A percentile compares a stretch with the other conserved stretches of the same genome.
phyloP scores from a whole-genome alignment of 106 monocot species.

The Allium sativum region DNA sequence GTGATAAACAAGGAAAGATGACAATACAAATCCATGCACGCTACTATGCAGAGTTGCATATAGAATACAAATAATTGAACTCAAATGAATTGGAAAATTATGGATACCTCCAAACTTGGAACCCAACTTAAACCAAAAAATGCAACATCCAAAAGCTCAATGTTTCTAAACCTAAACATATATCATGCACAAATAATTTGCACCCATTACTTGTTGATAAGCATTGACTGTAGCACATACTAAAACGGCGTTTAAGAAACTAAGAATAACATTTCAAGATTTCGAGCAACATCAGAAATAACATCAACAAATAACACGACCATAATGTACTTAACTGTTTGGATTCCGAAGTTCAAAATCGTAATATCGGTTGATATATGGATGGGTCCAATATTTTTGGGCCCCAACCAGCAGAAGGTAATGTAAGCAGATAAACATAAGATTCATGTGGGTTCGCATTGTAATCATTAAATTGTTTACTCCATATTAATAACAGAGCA shows the following conservation, averaged over 20 bases:
- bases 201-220: no score
- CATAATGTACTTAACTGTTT: background rate
- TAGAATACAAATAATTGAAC: background rate
- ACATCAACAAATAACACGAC: background rate
- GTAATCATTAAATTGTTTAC: conserved; percentile 9
- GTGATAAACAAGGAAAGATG: conserved; percentile 20
- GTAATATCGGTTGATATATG: conserved; percentile 3
- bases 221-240: no score
- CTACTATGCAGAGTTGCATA: conserved; percentile 21
- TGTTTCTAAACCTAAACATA: no score
- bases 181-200: no score
- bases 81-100: background rate
- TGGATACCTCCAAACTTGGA: background rate
- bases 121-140: background rate
- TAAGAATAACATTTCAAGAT: no score
- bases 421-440: conserved; percentile 5
- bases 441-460: conserved; percentile 8
- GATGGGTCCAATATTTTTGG: conserved; percentile 1
- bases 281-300: no score
- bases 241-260: no score
- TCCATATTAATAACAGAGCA: conserved; percentile 5
- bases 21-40: conserved; percentile 29
- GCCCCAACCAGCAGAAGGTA: conserved; percentile 1
- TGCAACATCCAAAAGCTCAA: no score
- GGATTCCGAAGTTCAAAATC: background rate